A percentile compares a stretch with the other conserved stretches of the same genome.
phyloP scores from a whole-genome alignment of 2,329 filamentous ascomycete species.

The Phyllosticta citriasiana region DNA sequence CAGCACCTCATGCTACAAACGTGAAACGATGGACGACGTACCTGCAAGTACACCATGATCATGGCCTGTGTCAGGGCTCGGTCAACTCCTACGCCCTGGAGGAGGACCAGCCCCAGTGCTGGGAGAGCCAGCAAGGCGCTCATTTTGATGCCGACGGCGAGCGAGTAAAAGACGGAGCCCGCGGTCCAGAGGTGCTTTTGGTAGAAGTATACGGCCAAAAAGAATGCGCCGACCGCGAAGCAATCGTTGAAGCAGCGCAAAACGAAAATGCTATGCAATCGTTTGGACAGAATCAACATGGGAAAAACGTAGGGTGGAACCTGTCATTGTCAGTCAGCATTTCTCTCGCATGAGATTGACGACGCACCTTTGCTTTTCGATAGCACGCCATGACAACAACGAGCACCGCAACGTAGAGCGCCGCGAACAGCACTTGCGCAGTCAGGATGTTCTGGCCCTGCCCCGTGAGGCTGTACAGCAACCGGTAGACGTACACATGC shows the following conservation, averaged over 20 bases:
- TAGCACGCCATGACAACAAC: constrained; percentile 77
- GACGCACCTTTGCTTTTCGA: constrained; percentile 54
- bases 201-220: constrained; percentile 67
- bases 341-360: not conserved
- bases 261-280: constrained; percentile 87
- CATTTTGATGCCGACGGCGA: constrained; percentile 92
- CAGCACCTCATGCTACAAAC: not conserved
- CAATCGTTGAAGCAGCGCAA: constrained; percentile 94
- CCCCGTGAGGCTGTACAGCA: constrained; percentile 68
- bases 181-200: constrained; percentile 65
- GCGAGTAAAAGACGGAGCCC: constrained; percentile 62
- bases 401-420: constrained; percentile 67
- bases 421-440: constrained; percentile 77
- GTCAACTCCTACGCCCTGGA: constrained; percentile 60
- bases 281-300: constrained; percentile 78
- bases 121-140: constrained; percentile 74
- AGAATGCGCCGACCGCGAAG: constrained; percentile 75
- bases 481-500: constrained; percentile 84
- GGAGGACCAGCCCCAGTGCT: constrained; percentile 64
- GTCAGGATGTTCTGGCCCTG: constrained; percentile 63
- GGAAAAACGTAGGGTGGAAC: constrained; percentile 80
- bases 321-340: constrained; percentile 29
- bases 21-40: constrained; percentile 32
- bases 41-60: constrained; percentile 69
- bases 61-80: constrained; percentile 57